phyloP scores from a whole-genome alignment of 1,284 basidiomycete genomes.

The Jaminaea rosea region DNA sequence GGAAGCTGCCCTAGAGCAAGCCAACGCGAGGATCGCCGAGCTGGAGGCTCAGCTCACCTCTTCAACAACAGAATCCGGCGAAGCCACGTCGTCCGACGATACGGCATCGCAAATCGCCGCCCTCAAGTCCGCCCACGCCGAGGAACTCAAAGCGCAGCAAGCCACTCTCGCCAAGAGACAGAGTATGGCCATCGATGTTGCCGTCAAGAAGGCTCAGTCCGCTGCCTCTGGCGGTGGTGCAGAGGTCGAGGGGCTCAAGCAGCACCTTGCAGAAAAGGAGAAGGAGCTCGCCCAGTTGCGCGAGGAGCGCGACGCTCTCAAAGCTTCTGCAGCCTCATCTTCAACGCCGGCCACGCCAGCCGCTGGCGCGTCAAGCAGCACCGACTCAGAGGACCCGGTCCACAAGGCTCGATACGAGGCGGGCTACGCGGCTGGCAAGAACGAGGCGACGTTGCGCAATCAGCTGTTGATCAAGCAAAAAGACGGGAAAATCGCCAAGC shows the following conservation, averaged over 20 bases:
- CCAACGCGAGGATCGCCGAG: constrained; percentile 20
- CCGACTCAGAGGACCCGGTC: constrained; percentile 30
- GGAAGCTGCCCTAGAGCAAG: constrained; percentile 21
- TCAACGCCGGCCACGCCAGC: not conserved
- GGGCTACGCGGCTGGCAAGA: constrained; percentile 30
- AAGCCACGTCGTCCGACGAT: constrained; percentile 1
- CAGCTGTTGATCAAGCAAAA: constrained; percentile 41
- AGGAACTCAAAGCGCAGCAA: constrained; percentile 17
- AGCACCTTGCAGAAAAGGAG: too few relatives aligned
- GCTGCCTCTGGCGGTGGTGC: not conserved
- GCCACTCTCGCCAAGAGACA: constrained; percentile 13
- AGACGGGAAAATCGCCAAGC: constrained; percentile 40
- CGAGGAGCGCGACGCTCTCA: too few relatives aligned
- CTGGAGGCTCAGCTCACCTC: constrained; percentile 12
- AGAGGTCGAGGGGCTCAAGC: too few relatives aligned
- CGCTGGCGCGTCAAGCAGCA: not conserved
- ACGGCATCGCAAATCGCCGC: too few relatives aligned
- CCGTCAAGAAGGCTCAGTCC: constrained; percentile 9
- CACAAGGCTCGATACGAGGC: constrained; percentile 35
- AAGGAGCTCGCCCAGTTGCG: not conserved
- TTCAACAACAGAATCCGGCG: not conserved
- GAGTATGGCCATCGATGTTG: constrained; percentile 10
- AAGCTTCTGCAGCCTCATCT: too few relatives aligned
- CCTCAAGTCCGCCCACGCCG: constrained; percentile 18
- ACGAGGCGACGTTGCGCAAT: constrained; percentile 43